phyloP scores from a whole-genome alignment of 192 early-diverging fungal species.

The Coemansia sp. region DNA sequence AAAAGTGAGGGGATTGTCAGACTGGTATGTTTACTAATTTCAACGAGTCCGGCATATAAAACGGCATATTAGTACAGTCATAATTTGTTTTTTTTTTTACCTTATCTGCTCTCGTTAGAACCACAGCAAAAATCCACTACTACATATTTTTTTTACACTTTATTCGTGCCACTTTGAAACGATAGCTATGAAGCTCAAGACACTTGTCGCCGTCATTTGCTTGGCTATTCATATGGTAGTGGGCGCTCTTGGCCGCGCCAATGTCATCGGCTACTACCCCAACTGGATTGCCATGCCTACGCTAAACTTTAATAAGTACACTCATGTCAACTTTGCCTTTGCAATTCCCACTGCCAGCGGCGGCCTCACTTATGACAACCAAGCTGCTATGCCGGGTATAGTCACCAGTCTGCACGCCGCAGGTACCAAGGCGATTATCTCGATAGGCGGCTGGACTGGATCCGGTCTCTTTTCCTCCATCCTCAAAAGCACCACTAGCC shows the following conservation, averaged over 20 bases:
- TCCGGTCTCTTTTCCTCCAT: constrained; percentile 63
- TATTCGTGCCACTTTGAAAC: neutral
- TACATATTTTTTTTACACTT: neutral
- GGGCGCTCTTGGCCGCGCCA: constrained; percentile 15
- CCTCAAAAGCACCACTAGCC: constrained; percentile 35
- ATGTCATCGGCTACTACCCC: constrained; percentile 38
- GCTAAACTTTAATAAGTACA: constrained; percentile 42
- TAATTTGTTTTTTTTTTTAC: neutral
- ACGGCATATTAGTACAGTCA: neutral
- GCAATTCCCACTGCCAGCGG: constrained; percentile 31
- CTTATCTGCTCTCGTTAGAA: neutral
- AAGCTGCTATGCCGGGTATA: constrained; percentile 11
- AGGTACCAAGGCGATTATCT: constrained; percentile 58
- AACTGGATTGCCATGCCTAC: constrained; percentile 30
- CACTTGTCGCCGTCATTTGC: constrained; percentile 7
- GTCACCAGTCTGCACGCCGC: constrained; percentile 12
- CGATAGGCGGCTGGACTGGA: constrained; percentile 75
- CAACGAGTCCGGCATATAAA: neutral
- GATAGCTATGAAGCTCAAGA: constrained; percentile 6
- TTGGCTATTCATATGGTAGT: constrained; percentile 7
- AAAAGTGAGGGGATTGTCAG: neutral
- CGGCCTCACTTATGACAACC: constrained; percentile 20
- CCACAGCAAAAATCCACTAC: neutral
- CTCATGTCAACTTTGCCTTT: constrained; percentile 66
- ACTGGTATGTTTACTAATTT: neutral